Conservation (phyloP, 495 filamentous ascomycete species). For the Alectoria sarmentosa region DNA sequence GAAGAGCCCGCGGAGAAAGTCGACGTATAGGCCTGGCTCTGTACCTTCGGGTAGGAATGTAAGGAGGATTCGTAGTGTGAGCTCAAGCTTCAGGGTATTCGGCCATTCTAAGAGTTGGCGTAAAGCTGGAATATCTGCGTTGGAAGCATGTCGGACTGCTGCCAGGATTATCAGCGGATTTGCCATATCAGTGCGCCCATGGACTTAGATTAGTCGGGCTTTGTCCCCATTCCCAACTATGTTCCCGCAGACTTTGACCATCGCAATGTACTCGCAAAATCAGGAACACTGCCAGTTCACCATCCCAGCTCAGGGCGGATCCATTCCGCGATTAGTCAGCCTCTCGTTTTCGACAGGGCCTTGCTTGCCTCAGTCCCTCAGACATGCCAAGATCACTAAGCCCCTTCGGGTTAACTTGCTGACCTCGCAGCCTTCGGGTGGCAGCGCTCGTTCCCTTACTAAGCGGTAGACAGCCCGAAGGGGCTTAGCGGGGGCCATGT, state of each 20-base stretch:
- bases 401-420: too few species aligned
- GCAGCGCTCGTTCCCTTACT: too few species aligned
- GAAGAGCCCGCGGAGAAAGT: conserved; percentile 48
- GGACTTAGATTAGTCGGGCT: neutral
- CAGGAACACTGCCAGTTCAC: neutral
- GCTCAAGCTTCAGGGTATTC: conserved; percentile 54
- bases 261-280: neutral
- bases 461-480: too few species aligned
- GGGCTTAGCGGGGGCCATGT: too few species aligned
- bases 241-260: neutral
- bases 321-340: conserved; percentile 5
- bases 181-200: neutral
- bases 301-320: neutral
- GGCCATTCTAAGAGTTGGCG: conserved; percentile 52
- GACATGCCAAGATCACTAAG: too few species aligned
- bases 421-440: too few species aligned
- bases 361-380: too few species aligned
- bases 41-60: conserved; percentile 77
- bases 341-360: neutral
- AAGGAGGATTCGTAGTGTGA: conserved; percentile 71
- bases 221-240: neutral
- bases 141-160: conserved; percentile 40
- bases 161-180: conserved; percentile 39
- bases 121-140: conserved; percentile 54
- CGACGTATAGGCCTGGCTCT: conserved; percentile 56